Conservation (phyloP, 108 stramenopile genomes). For the Mayamaea pseudoterrestris region DNA sequence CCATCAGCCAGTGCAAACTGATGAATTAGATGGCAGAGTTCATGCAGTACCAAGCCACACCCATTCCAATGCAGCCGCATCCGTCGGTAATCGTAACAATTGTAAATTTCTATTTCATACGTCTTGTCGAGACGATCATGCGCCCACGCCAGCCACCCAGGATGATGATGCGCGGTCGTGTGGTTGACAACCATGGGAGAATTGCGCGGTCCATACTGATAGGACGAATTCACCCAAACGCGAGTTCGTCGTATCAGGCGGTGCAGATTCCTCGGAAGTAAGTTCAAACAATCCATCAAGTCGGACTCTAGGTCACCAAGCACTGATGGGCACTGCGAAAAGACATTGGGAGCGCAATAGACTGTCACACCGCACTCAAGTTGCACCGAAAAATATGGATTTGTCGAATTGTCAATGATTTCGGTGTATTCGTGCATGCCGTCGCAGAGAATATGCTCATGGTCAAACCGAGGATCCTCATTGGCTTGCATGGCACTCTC, state of each 20-base stretch:
- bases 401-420: too few relatives aligned
- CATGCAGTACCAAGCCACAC: conserved; percentile 68
- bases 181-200: conserved; percentile 45
- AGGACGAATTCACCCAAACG: conserved; percentile 61
- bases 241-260: conserved; percentile 42
- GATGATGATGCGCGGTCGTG: conserved; percentile 61
- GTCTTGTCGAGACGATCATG: conserved; percentile 54
- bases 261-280: conserved; percentile 48
- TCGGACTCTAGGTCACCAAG: conserved; percentile 47
- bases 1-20: conserved; percentile 53
- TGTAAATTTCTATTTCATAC: conserved; percentile 67
- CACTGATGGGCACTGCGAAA: conserved; percentile 36
- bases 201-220: conserved; percentile 38
- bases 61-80: conserved; percentile 80
- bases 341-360: conserved; percentile 41
- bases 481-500: too few relatives aligned
- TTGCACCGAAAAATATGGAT: too few relatives aligned
- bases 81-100: conserved; percentile 41
- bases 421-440: too few relatives aligned
- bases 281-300: conserved; percentile 27
- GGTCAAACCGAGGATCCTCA: too few relatives aligned
- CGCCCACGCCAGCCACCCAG: conserved; percentile 54
- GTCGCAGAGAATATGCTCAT: too few relatives aligned
- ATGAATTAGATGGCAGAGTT: conserved; percentile 76
- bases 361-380: too few relatives aligned